Evolutionary conservation across 129 eudicot genomes (phyloP).

Genomic region (Flaveria ramosissima): DNA sequence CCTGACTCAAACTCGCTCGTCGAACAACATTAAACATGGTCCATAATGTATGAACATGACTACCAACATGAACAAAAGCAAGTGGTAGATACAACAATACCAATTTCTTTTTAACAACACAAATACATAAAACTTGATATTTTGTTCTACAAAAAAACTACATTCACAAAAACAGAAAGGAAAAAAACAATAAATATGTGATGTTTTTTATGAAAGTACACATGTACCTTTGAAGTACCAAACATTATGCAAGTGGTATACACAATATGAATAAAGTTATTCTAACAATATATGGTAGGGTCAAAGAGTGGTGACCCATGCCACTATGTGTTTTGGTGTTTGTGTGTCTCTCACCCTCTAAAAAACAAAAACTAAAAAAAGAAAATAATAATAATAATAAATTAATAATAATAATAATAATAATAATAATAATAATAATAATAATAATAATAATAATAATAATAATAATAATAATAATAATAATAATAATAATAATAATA

Average conservation of each 20-base stretch:
- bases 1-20: no score
- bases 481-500: no score
- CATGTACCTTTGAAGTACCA: conserved; percentile 25
- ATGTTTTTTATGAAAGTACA: conserved; percentile 19
- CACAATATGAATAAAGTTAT: background rate
- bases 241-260: conserved; percentile 25
- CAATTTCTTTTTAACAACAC: background rate
- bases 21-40: no score
- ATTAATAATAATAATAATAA: background rate
- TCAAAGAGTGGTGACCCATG: conserved; percentile 10
- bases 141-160: background rate
- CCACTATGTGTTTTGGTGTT: conserved; percentile 13
- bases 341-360: background rate
- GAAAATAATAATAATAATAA: no score
- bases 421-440: no score
- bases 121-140: background rate
- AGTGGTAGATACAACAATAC: no score
- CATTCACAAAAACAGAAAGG: background rate
- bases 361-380: background rate
- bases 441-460: no score
- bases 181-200: background rate
- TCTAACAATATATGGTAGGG: conserved; percentile 3
- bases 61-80: no score
- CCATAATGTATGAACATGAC: no score
- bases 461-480: no score